Evolutionary conservation across 768 basidiomycete species (phyloP).

Genomic region (Piloderma croceum): DNA sequence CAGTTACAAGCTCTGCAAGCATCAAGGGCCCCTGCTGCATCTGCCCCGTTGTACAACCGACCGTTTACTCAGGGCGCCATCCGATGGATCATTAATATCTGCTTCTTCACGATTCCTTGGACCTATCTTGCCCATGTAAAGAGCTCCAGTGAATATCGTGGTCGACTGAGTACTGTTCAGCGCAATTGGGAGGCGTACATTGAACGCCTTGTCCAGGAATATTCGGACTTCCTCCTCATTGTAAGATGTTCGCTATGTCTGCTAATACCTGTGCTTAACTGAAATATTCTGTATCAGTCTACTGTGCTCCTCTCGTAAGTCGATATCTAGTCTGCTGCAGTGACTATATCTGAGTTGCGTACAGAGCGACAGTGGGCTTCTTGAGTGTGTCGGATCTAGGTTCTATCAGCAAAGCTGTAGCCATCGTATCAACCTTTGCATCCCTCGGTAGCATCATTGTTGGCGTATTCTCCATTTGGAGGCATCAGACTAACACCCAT

Average conservation of each 20-base stretch:
- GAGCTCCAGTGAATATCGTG: slow-evolving; percentile 43
- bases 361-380: slow-evolving; percentile 46
- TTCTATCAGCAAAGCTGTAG: slow-evolving; percentile 22
- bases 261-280: background rate
- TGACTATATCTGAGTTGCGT: background rate
- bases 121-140: slow-evolving; percentile 47
- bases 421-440: slow-evolving; percentile 41
- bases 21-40: slow-evolving; percentile 10
- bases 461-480: slow-evolving; percentile 54
- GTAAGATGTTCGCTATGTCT: slow-evolving; percentile 27
- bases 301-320: slow-evolving; percentile 51
- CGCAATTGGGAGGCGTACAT: slow-evolving; percentile 46
- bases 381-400: slow-evolving; percentile 40
- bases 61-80: slow-evolving; percentile 26
- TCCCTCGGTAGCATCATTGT: slow-evolving; percentile 52
- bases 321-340: background rate
- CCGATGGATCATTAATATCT: slow-evolving; percentile 33
- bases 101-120: slow-evolving; percentile 50
- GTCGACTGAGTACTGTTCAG: slow-evolving; percentile 43
- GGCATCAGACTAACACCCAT: slow-evolving; percentile 43
- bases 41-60: slow-evolving; percentile 15
- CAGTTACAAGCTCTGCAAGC: slow-evolving; percentile 15
- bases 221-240: slow-evolving; percentile 51
- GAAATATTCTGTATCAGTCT: slow-evolving; percentile 26
- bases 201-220: slow-evolving; percentile 46